Evolutionary conservation across 1,284 basidiomycete species (phyloP).

Genomic region (Heliocybe sulcata): DNA sequence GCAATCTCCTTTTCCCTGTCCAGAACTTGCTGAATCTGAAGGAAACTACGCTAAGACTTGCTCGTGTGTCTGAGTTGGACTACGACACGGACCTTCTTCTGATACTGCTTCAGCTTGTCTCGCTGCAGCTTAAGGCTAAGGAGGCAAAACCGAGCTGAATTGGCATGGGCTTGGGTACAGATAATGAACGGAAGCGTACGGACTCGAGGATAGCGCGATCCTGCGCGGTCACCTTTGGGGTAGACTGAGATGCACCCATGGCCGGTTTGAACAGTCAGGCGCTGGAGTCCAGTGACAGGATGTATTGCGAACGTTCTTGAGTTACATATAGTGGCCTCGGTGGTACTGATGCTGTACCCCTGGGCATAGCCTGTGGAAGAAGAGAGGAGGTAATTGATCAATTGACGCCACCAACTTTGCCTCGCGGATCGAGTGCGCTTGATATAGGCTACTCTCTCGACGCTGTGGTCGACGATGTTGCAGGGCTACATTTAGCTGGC

Average conservation of each 20-base stretch:
- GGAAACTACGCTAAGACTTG: too few species aligned
- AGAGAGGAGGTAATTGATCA: neutral
- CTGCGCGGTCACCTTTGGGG: constrained; percentile 87
- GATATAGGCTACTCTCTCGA: neutral
- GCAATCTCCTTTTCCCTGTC: constrained; percentile 90
- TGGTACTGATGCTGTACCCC: neutral
- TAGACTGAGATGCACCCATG: constrained; percentile 73
- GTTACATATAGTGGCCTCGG: neutral
- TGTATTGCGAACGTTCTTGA: neutral
- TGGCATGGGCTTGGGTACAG: constrained; percentile 14
- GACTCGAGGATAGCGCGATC: constrained; percentile 94
- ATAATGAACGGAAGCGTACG: constrained; percentile 20
- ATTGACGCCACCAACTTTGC: neutral
- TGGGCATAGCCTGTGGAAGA: neutral
- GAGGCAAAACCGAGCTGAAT: constrained; percentile 4
- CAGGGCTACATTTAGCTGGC: neutral
- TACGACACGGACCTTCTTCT: constrained; percentile 69
- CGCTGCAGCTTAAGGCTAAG: constrained; percentile 87
- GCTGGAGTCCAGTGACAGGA: neutral
- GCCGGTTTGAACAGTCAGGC: neutral
- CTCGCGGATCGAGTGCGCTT: neutral
- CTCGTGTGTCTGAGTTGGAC: too few species aligned
- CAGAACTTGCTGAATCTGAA: constrained; percentile 85
- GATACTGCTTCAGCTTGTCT: constrained; percentile 93
- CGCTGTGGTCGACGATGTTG: neutral